phyloP scores from a whole-genome alignment of 371 early-diverging fungal species.

The Mucor sp. region DNA sequence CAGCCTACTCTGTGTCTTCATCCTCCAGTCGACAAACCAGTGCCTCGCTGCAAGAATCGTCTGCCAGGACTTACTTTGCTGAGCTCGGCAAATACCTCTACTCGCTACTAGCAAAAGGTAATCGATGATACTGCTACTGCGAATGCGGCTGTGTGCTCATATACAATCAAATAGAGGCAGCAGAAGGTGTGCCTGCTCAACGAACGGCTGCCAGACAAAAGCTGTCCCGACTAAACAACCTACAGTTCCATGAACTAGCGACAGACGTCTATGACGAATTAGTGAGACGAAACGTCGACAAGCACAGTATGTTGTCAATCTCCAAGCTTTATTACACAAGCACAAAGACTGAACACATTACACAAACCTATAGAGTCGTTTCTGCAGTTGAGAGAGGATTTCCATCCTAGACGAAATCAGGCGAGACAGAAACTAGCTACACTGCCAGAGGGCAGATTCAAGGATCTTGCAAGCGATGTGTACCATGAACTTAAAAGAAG shows the following conservation, averaged over 20 bases:
- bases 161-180: conserved; percentile 34
- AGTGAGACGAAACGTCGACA: conserved; percentile 67
- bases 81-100: conserved; percentile 42
- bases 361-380: conserved; percentile 75
- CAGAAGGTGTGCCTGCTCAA: conserved; percentile 55
- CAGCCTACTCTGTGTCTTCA: conserved; percentile 38
- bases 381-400: conserved; percentile 80
- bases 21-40: conserved; percentile 33
- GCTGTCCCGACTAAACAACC: conserved; percentile 73
- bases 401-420: conserved; percentile 95
- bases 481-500: conserved; percentile 81
- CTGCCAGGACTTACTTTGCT: conserved; percentile 42
- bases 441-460: conserved; percentile 81
- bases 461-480: conserved; percentile 91
- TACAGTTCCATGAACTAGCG: conserved; percentile 92
- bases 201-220: conserved; percentile 82
- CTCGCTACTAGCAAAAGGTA: conserved; percentile 37
- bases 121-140: too few species aligned
- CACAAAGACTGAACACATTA: not conserved
- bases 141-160: too few species aligned
- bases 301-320: conserved; percentile 52
- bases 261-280: conserved; percentile 97
- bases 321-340: not conserved
- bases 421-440: conserved; percentile 96
- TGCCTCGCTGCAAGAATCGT: conserved; percentile 32